Conservation (phyloP, 345 rosid genomes). For the Citropsis articulata region DNA sequence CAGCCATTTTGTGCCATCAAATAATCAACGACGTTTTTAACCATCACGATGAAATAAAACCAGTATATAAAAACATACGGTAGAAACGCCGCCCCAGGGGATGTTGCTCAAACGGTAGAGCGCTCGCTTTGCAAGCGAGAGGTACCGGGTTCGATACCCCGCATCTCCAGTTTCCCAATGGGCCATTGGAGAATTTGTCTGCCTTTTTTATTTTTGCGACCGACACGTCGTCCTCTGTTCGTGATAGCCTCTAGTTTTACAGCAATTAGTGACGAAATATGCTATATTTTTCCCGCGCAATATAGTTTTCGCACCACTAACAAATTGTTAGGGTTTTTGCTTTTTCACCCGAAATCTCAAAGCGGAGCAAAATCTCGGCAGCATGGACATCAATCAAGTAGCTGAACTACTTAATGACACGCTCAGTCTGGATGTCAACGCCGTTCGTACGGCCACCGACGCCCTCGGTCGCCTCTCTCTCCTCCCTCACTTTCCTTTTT, state of each 20-base stretch:
- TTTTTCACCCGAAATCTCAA: not conserved
- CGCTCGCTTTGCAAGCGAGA: constrained; percentile 90
- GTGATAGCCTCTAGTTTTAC: not conserved
- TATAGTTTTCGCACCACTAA: not conserved
- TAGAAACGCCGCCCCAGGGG: constrained; percentile 21
- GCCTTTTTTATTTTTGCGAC: not conserved
- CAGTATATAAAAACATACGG: no score
- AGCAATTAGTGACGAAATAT: not conserved
- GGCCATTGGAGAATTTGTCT: no score
- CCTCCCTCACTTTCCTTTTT: constrained; percentile 60
- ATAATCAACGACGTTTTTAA: no score
- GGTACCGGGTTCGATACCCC: constrained; percentile 77
- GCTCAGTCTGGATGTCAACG: constrained; percentile 49
- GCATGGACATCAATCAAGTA: constrained; percentile 44
- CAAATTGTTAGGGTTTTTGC: constrained; percentile 8
- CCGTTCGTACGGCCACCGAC: constrained; percentile 48
- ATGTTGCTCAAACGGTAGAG: constrained; percentile 88
- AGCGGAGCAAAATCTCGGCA: not conserved
- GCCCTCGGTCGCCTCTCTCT: constrained; percentile 66
- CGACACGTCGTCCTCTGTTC: not conserved
- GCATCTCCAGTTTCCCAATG: constrained; percentile 45
- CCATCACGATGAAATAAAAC: no score
- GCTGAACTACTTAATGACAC: constrained; percentile 62
- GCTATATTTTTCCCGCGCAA: not conserved
- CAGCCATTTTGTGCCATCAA: no score